These are phyloP conservation scores for Senna tora DNA, from an alignment of 306 rosid genomes.

Conservation along the genomic window DNA sequence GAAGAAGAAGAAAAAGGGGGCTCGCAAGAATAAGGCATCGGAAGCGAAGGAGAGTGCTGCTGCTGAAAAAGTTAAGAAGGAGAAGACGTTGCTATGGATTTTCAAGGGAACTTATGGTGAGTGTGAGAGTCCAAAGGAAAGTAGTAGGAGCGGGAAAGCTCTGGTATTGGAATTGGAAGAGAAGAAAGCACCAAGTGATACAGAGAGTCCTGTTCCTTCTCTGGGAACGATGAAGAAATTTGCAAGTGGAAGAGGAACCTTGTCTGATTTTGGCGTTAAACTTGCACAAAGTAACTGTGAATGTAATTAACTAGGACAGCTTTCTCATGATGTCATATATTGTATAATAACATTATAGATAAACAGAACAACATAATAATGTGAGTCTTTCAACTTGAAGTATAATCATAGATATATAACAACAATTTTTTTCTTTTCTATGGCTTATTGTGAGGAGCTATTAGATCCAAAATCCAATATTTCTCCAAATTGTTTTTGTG, in stretches of 20 bases:
- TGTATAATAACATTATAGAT: too few species aligned
- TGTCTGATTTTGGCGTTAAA: slow-evolving; percentile 40
- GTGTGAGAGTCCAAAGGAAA: slow-evolving; percentile 10
- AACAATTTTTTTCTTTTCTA: too few species aligned
- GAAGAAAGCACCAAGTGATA: slow-evolving; percentile 5
- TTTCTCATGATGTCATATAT: too few species aligned
- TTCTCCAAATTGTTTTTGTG: too few species aligned
- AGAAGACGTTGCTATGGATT: slow-evolving; percentile 37
- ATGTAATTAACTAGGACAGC: slow-evolving; percentile 7
- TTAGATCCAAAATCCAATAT: too few species aligned
- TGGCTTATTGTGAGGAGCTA: too few species aligned
- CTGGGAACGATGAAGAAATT: slow-evolving; percentile 46
- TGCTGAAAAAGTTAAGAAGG: slow-evolving; percentile 19
- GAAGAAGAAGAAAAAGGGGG: slow-evolving; percentile 33
- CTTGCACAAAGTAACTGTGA: slow-evolving; percentile 34
- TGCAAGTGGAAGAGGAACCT: slow-evolving; percentile 48
- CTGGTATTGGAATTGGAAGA: slow-evolving; percentile 9
- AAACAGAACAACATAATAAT: too few species aligned
- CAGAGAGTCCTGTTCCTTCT: slow-evolving; percentile 21
- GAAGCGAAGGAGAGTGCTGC: background rate
- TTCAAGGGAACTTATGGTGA: slow-evolving; percentile 21
- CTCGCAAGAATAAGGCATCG: background rate
- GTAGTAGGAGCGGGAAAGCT: background rate
- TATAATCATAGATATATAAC: too few species aligned
- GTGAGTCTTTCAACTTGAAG: too few species aligned